Evolutionary conservation across 371 early-diverging fungal species (phyloP).

Genomic region (Batkoa obscura): DNA sequence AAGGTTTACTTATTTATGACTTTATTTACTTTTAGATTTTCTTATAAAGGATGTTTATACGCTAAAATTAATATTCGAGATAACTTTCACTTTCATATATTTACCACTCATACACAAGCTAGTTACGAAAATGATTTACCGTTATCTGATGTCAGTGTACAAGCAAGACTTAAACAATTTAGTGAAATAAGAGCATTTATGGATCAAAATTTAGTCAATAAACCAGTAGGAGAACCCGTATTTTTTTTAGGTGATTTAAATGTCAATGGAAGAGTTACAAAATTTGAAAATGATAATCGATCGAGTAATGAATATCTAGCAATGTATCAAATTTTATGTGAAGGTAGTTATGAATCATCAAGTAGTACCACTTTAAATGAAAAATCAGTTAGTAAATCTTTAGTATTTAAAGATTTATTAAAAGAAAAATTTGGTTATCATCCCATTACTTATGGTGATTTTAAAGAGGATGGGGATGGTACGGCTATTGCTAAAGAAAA

Average conservation of each 20-base stretch:
- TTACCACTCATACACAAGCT: slow-evolving; percentile 69
- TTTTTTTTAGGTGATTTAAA: slow-evolving; percentile 56
- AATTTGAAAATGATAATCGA: slow-evolving; percentile 13
- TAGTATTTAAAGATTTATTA: slow-evolving; percentile 23
- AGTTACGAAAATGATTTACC: slow-evolving; percentile 26
- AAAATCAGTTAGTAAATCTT: background rate
- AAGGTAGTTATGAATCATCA: too few species aligned
- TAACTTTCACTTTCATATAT: slow-evolving; percentile 33
- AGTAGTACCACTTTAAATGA: too few species aligned
- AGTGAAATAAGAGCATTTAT: slow-evolving; percentile 36
- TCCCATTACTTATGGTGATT: slow-evolving; percentile 61
- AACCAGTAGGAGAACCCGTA: slow-evolving; percentile 23
- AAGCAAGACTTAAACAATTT: slow-evolving; percentile 34
- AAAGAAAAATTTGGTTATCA: slow-evolving; percentile 37
- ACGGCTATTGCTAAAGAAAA: slow-evolving; percentile 29
- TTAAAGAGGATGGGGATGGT: slow-evolving; percentile 18
- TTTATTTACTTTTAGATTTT: slow-evolving; percentile 19
- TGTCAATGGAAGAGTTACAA: slow-evolving; percentile 34
- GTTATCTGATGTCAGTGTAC: slow-evolving; percentile 25
- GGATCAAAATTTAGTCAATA: slow-evolving; percentile 14
- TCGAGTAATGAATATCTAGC: slow-evolving; percentile 33
- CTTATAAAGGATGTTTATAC: slow-evolving; percentile 60
- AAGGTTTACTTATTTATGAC: background rate
- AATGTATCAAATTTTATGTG: slow-evolving; percentile 44
- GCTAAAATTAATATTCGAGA: slow-evolving; percentile 33